phyloP scores from a whole-genome alignment of 164 flowering plant genomes.

The Dillenia turbinata region DNA sequence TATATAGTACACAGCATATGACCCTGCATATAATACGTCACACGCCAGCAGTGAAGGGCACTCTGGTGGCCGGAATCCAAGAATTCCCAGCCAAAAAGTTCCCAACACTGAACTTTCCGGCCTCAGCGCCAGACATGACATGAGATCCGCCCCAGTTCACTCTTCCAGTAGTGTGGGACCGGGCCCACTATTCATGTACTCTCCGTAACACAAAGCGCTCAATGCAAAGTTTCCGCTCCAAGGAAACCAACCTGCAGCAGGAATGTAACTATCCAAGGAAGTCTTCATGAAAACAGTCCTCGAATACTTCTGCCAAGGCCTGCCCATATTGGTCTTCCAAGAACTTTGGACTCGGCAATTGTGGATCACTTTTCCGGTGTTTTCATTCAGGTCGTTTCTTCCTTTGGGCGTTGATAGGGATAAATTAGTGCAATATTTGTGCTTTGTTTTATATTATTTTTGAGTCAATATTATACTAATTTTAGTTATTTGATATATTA shows the following conservation, averaged over 20 bases:
- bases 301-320: constrained; percentile 62
- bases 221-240: constrained; percentile 48
- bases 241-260: constrained; percentile 47
- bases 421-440: too few relatives aligned
- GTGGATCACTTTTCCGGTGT: constrained; percentile 53
- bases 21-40: constrained; percentile 11
- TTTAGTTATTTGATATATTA: too few relatives aligned
- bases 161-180: constrained; percentile 41
- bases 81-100: constrained; percentile 41
- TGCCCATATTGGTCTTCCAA: constrained; percentile 33
- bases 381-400: constrained; percentile 38
- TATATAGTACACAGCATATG: too few relatives aligned
- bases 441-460: too few relatives aligned
- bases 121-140: constrained; percentile 28
- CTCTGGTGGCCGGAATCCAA: constrained; percentile 51
- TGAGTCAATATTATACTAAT: too few relatives aligned
- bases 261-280: constrained; percentile 27
- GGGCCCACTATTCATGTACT: constrained; percentile 44
- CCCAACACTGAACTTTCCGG: constrained; percentile 42
- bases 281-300: constrained; percentile 50
- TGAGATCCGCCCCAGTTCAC: constrained; percentile 54
- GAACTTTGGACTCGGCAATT: constrained; percentile 19
- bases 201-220: constrained; percentile 46
- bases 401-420: constrained; percentile 58
- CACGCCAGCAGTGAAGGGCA: constrained; percentile 38